phyloP scores from a whole-genome alignment of 441 rosid species.

The Erodium chrysanthum region DNA sequence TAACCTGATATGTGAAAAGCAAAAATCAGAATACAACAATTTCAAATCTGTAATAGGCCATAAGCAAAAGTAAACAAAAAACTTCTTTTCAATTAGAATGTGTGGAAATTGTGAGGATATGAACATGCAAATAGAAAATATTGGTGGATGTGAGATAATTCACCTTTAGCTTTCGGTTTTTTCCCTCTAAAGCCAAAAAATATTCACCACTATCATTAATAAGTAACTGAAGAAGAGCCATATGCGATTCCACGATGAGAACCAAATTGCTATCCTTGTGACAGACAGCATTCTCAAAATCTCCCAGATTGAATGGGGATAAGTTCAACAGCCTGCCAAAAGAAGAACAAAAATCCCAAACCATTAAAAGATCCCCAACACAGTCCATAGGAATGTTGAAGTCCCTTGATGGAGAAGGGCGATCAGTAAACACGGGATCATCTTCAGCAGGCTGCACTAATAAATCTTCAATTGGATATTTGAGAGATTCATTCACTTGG shows the following conservation, averaged over 20 bases:
- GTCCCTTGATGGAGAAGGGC: slow-evolving; percentile 73
- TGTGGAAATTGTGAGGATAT: too few species aligned
- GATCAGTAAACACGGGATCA: slow-evolving; percentile 57
- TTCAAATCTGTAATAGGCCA: slow-evolving; percentile 9
- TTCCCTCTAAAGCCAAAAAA: slow-evolving; percentile 35
- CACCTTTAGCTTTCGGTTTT: slow-evolving; percentile 61
- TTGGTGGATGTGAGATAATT: slow-evolving; percentile 15
- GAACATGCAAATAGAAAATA: neutral
- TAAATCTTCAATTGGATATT: slow-evolving; percentile 86
- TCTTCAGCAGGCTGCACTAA: slow-evolving; percentile 59
- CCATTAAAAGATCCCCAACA: slow-evolving; percentile 82
- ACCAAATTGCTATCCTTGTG: slow-evolving; percentile 67
- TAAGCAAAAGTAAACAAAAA: too few species aligned
- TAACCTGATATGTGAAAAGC: slow-evolving; percentile 45
- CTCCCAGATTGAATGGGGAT: slow-evolving; percentile 73
- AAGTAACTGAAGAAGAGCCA: slow-evolving; percentile 65
- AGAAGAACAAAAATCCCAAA: slow-evolving; percentile 93
- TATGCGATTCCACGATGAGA: slow-evolving; percentile 73
- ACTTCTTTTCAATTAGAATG: too few species aligned
- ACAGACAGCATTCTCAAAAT: slow-evolving; percentile 84
- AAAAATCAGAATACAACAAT: slow-evolving; percentile 17
- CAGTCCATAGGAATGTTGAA: slow-evolving; percentile 65
- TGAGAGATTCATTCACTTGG: slow-evolving; percentile 35
- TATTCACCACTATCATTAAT: slow-evolving; percentile 40
- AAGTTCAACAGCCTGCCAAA: slow-evolving; percentile 62